These are phyloP conservation scores for Taphrina sp. DNA, from an alignment of 1,139 yeast species.

Conservation along the genomic window DNA sequence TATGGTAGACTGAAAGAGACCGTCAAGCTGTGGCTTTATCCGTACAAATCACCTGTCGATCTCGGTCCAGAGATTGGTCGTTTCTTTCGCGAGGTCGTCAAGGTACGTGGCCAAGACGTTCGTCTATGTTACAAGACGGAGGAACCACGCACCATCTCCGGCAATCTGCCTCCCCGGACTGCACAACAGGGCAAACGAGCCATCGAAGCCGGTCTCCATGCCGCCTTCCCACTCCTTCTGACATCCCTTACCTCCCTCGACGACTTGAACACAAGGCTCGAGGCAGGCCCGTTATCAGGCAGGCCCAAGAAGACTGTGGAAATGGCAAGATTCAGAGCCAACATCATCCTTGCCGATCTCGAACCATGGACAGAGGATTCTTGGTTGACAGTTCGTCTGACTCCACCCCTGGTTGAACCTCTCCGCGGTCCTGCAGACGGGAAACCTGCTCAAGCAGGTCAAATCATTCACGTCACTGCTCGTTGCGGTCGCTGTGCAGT, in stretches of 20 bases:
- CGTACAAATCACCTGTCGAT: constrained; percentile 4
- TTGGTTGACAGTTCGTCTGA: not conserved
- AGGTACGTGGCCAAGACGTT: constrained; percentile 5
- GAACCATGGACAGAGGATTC: constrained; percentile 15
- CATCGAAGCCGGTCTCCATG: constrained; percentile 11
- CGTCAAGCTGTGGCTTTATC: constrained; percentile 1
- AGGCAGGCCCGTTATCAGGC: too few species aligned
- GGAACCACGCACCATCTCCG: constrained; percentile 1
- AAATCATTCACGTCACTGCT: constrained; percentile 1
- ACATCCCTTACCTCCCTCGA: constrained; percentile 1
- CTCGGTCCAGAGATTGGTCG: constrained; percentile 4
- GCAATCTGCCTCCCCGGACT: constrained; percentile 10
- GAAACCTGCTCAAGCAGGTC: not conserved
- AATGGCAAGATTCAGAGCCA: constrained; percentile 2
- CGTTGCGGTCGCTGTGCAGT: constrained; percentile 13
- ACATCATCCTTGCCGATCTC: constrained; percentile 2
- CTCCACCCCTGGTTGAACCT: too few species aligned
- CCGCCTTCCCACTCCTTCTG: constrained; percentile 12
- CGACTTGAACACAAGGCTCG: constrained; percentile 1
- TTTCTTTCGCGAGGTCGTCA: constrained; percentile 5
- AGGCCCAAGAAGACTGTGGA: not conserved
- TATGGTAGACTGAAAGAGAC: not conserved
- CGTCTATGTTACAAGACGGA: constrained; percentile 6
- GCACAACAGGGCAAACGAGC: constrained; percentile 1
- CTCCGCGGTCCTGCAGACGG: too few species aligned